phyloP scores from a whole-genome alignment of 2,329 filamentous ascomycete genomes.

The Scedosporium minutisporum region DNA sequence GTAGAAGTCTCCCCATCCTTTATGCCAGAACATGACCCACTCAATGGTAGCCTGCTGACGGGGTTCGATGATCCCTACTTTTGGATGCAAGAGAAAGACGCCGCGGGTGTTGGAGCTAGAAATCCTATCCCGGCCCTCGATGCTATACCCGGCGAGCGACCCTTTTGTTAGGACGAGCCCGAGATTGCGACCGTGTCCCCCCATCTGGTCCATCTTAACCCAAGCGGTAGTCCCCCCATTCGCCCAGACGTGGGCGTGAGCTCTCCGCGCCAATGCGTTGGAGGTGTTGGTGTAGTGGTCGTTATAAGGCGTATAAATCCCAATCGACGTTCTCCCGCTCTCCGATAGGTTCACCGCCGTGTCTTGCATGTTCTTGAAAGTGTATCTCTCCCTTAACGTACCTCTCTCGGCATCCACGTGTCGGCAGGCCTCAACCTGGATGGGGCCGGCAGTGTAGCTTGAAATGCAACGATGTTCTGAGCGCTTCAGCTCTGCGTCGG shows the following conservation, averaged over 20 bases:
- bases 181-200: slow-evolving; percentile 7
- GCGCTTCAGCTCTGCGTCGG: slow-evolving; percentile 3
- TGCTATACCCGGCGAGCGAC: slow-evolving; percentile 9
- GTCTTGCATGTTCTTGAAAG: slow-evolving; percentile 7
- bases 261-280: slow-evolving; percentile 4
- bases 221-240: slow-evolving; percentile 8
- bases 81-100: slow-evolving; percentile 9
- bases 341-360: slow-evolving; percentile 2
- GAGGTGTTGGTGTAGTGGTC: slow-evolving; percentile 11
- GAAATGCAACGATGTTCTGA: background rate
- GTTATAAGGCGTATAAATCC: slow-evolving; percentile 11
- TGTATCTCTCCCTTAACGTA: slow-evolving; percentile 8
- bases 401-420: background rate
- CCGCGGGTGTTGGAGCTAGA: slow-evolving; percentile 9
- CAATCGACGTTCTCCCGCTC: slow-evolving; percentile 5
- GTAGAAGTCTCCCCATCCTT: slow-evolving; percentile 8
- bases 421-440: background rate
- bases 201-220: slow-evolving; percentile 11
- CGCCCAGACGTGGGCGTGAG: slow-evolving; percentile 9
- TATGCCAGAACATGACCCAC: slow-evolving; percentile 10
- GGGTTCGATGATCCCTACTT: slow-evolving; percentile 6
- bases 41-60: slow-evolving; percentile 3
- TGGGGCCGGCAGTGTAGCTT: background rate
- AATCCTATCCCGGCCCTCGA: slow-evolving; percentile 9
- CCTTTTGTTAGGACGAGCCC: slow-evolving; percentile 9